Conservation (phyloP, 2,329 filamentous ascomycete species). For the Nemania sp. region DNA sequence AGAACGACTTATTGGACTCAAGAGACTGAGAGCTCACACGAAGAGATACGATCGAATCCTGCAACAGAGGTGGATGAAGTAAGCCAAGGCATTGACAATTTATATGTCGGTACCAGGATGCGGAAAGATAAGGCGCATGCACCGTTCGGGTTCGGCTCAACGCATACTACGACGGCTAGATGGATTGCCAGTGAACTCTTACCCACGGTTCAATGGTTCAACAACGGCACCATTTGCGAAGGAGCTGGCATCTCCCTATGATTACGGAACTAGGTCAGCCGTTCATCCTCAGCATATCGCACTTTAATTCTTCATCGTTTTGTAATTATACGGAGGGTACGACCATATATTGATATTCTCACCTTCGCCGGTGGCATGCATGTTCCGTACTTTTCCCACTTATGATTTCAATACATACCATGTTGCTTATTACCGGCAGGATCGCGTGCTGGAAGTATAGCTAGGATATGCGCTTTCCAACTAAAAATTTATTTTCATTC, state of each 20-base stretch:
- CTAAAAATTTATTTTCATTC: too few relatives aligned
- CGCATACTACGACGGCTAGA: conserved; percentile 61
- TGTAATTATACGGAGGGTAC: too few relatives aligned
- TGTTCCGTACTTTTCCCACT: too few relatives aligned
- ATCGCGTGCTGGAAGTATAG: too few relatives aligned
- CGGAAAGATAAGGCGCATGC: conserved; percentile 49
- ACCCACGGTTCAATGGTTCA: conserved; percentile 52
- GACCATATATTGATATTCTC: too few relatives aligned
- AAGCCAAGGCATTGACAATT: conserved; percentile 24
- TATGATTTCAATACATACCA: too few relatives aligned
- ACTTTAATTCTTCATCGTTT: too few relatives aligned
- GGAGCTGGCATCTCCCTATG: conserved; percentile 30
- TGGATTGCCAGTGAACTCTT: conserved; percentile 61
- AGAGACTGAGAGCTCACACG: conserved; percentile 24
- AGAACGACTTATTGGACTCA: conserved; percentile 50
- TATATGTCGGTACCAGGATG: conserved; percentile 29
- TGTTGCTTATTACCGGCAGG: too few relatives aligned
- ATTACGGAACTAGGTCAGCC: background rate
- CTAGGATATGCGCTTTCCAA: too few relatives aligned
- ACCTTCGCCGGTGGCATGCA: too few relatives aligned
- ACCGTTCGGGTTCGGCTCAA: conserved; percentile 60
- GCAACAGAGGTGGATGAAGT: conserved; percentile 25
- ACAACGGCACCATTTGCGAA: conserved; percentile 52
- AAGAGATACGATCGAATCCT: conserved; percentile 24
- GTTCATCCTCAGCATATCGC: background rate